Base-by-base conservation (phyloP, 2,329 filamentous ascomycete genomes). In the Chalaropsis ovoidea region DNA sequence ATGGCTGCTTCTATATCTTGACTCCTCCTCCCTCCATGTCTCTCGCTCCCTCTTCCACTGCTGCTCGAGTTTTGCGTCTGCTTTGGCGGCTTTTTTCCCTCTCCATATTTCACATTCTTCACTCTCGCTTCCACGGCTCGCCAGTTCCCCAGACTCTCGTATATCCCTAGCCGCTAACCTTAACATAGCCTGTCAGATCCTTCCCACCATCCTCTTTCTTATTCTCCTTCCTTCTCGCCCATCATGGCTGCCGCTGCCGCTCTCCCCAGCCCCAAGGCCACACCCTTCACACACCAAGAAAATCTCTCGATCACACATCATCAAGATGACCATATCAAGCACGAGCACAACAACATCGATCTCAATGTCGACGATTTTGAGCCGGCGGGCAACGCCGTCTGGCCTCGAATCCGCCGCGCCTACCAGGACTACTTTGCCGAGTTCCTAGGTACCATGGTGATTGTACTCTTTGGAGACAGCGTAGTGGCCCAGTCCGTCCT, bases 401-500 rank as follows among this genome's bases (percentile, higher is more conserved):
- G 85, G 86, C 79, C 76, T 61, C 77, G 76, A 47, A 73, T 84
- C 35, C 78, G 85, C 54, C 74, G 77, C 22, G 70, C 74, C 35
- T 75, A 81, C 45, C 78, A 80, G 67, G 84, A 87, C 68, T 80
- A 80, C 1, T 83, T 88, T 69, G 82, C 83, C 0, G 85, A 89
- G 69, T 88, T 88, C 74, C 80, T 86, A 62, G 86, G 85, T 7
- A 86, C 83, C 13, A 85, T 89, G 76, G 80, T 86, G 65, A 74
- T 89, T 68, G 77, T 89, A 67, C 74, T 89, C 49, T 89, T 89
- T 70, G 86, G 86, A 3, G 82, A 89, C 68, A 86, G 85, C n/a
- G 83, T 83, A 65, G 84, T 89, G 22, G 86, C 86, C 2, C 87
- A 89, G 72, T 86, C 88, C 0, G 75, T 84, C 0, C 78, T 89